A percentile compares a stretch with the other conserved stretches of the same genome.
These are phyloP conservation scores for Yamadazyma kitorensis DNA, from an alignment of 805 yeast species.

Conservation along the genomic window DNA sequence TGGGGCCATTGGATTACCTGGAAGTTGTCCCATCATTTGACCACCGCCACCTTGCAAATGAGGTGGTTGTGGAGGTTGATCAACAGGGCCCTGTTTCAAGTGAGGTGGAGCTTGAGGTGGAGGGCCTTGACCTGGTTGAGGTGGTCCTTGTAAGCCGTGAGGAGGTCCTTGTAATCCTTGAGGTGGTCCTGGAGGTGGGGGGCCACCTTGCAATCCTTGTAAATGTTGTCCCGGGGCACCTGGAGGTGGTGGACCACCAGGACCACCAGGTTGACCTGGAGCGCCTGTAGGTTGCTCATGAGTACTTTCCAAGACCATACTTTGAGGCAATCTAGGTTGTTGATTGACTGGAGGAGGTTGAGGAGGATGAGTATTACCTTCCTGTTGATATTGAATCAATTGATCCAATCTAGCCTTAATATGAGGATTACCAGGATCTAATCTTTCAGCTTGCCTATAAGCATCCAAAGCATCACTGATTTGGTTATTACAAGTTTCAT, in stretches of 20 bases:
- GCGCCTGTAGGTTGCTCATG: conserved; percentile 22
- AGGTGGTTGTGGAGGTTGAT: conserved; percentile 4
- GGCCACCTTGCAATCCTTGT: conserved; percentile 1
- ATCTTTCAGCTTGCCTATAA: conserved; percentile 90
- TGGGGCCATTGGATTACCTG: neutral
- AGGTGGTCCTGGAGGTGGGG: conserved; percentile 2
- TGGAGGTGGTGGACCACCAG: conserved; percentile 10
- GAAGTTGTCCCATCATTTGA: conserved; percentile 4
- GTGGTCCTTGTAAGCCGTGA: conserved; percentile 1
- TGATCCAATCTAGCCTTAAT: conserved; percentile 91
- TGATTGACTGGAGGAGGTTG: conserved; percentile 67
- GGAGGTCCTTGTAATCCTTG: neutral
- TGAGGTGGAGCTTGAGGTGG: conserved; percentile 1
- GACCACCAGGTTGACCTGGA: conserved; percentile 10
- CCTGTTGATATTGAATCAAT: conserved; percentile 67
- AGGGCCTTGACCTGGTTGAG: conserved; percentile 4
- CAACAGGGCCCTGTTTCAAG: too few relatives aligned
- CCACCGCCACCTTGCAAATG: conserved; percentile 6
- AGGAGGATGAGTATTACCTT: conserved; percentile 61
- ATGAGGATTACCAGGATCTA: conserved; percentile 93
- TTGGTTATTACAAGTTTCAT: conserved; percentile 97
- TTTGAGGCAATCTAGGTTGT: conserved; percentile 61
- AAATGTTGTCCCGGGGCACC: conserved; percentile 1
- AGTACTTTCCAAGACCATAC: conserved; percentile 55
- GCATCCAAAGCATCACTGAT: conserved; percentile 94